phyloP scores from a whole-genome alignment of 139 green algal species.

The Coelastrella sp. region DNA sequence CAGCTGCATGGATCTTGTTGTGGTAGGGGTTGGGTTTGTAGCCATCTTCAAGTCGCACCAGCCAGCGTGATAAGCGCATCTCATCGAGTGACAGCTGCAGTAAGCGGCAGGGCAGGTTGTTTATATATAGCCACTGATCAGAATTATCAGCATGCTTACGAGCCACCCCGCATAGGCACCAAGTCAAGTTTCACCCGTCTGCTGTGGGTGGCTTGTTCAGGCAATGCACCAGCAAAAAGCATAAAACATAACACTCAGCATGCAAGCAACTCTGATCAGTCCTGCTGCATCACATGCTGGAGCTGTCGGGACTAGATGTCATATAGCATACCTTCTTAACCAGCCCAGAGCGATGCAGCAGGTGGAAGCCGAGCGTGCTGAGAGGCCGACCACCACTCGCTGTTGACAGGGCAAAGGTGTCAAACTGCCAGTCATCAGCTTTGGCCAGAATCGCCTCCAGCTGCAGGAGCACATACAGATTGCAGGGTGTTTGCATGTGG shows the following conservation, averaged over 20 bases:
- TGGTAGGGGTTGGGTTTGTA: conserved; percentile 79
- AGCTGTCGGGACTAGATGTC: too few relatives aligned
- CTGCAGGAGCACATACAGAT: conserved; percentile 27
- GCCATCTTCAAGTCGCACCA: conserved; percentile 70
- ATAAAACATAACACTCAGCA: not conserved
- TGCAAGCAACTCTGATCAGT: not conserved
- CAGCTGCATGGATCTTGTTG: conserved; percentile 71
- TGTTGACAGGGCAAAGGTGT: conserved; percentile 66
- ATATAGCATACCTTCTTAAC: conserved; percentile 43
- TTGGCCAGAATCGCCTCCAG: conserved; percentile 56
- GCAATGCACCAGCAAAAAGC: not conserved
- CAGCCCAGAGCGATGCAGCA: conserved; percentile 58
- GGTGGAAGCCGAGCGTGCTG: conserved; percentile 55
- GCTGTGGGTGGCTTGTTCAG: too few relatives aligned
- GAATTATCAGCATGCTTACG: not conserved
- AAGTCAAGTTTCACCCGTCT: too few relatives aligned
- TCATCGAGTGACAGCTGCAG: not conserved
- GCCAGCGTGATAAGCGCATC: conserved; percentile 21
- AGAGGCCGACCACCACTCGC: conserved; percentile 59
- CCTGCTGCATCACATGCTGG: not conserved
- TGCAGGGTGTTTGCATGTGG: too few relatives aligned
- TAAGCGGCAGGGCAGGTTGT: not conserved
- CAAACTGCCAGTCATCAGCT: conserved; percentile 72
- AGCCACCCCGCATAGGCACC: not conserved
- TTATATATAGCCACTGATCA: too few relatives aligned